phyloP scores from a whole-genome alignment of 2,329 filamentous ascomycete species.

The Aspergillus niger region DNA sequence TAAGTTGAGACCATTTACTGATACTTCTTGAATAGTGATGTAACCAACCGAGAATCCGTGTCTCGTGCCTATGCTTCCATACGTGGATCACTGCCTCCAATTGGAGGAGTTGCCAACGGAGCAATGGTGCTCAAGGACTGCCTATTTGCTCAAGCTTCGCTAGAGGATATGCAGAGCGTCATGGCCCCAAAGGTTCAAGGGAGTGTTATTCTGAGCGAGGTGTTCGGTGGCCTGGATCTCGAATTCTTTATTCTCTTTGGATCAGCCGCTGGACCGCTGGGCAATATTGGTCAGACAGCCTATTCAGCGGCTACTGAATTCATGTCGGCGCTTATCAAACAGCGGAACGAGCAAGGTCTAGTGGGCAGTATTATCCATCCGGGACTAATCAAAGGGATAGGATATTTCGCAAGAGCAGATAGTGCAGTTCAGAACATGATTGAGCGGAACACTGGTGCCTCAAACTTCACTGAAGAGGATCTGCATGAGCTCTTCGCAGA shows the following conservation, averaged over 20 bases:
- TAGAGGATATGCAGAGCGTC: neutral
- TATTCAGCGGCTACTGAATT: constrained; percentile 4
- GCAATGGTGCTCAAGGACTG: constrained; percentile 6
- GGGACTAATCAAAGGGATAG: neutral
- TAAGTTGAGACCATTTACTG: neutral
- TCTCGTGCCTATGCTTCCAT: neutral
- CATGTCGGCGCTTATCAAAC: constrained; percentile 8
- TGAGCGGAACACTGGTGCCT: neutral
- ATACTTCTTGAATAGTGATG: neutral
- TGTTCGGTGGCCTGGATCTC: neutral
- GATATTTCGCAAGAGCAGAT: neutral
- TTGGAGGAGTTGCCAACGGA: constrained; percentile 2
- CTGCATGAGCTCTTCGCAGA: constrained; percentile 36
- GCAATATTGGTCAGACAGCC: constrained; percentile 5
- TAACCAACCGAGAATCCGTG: constrained; percentile 1
- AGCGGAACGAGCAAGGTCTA: neutral
- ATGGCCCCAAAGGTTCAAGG: constrained; percentile 2
- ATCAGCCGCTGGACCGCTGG: constrained; percentile 6
- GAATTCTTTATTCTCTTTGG: constrained; percentile 5
- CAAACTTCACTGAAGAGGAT: constrained; percentile 30
- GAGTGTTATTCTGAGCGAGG: neutral
- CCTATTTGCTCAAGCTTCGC: neutral
- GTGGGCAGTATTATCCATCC: constrained; percentile 3
- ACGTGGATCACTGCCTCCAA: neutral
- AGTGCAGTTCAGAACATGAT: neutral